Evolutionary conservation across 352 stramenopile species (phyloP), one percentile per base, ranked within the genome.

Genomic region (Globisporangium yorkense): DNA sequence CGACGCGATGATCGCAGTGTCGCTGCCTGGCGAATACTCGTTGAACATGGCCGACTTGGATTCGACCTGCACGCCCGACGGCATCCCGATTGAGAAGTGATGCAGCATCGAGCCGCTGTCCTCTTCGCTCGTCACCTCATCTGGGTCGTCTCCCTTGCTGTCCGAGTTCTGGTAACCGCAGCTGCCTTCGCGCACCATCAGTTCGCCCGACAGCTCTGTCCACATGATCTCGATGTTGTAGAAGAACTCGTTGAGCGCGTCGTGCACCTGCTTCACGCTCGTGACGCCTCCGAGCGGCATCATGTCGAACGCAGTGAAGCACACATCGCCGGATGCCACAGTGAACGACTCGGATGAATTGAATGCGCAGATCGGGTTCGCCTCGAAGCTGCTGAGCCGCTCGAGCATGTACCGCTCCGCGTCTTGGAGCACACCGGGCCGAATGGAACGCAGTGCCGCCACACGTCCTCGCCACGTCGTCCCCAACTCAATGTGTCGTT

Each of bases 11-110:
- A 48, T 20, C 13, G 20, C 51, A 16, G 20, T 37, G 20, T 56
- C 21, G 51, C 8, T 47, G 3, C 27, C 21, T 3, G 24, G 1
- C 43, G 53, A 20, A 3, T 43, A 51, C 29, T 68, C 53, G 13
- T 56, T 51, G 56, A 68, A 72, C 29, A 70, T 59, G 43, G 68
- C 59, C 29, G 55, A 69, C 51, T 78, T 84, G 53, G 71, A 70
- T 46, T 72, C 72, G 35, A 80, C 50, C 8, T 74, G 50, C 12
- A 75, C 5, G 1, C 52, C 39, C 27, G 39, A 49, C 39, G 15
- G 27, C 8, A 24, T 41, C 15, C 15, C 8, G 13, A 43, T 16
- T n/a, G 37, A n/a, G 8, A 57, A 49, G 7, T 39, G 16, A 6
- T 49, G 51, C 9, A 24, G 41, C 41, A 20, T 18, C 2, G 41